Base-by-base conservation (phyloP, 176 grass and related monocot species). In the Oryza punctata region DNA sequence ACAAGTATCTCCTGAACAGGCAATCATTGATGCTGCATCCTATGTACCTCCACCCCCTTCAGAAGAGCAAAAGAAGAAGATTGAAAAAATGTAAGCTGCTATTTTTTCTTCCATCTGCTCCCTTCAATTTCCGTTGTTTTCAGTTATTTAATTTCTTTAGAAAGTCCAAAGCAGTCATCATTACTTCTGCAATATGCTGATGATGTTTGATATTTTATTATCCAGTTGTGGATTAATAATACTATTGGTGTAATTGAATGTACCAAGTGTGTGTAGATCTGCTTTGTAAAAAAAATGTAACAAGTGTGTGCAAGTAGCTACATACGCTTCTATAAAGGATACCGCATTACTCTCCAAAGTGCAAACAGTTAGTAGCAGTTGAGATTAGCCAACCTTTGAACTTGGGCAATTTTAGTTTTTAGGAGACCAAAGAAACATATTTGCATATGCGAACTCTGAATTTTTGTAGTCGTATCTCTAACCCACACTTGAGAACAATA, bases 1-100 rank as follows among this genome's bases (percentile, higher is more conserved):
- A 47, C 24, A 15, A 49, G 54, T 82, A 52, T 85, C 78, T 84
- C 6, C 24, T 79, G 3, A 73, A 78, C 83, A 99, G 93, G 85
- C 85, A 88, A 96, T 99, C 63, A 89, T 96, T 87, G 89, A 96
- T 94, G 93, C 93, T 81, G 93, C 96, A 69, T 95, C 91, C 66
- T 96, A 99, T 75, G 96, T 99, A 70, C 93, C 93, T 27, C 96
- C 96, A 25, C 93, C 96, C 25, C 96, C 96, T 86, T 85, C 91
- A 26, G 93, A 96, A 71, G 93, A 96, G 33, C 91, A 96, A 90
- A 96, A 99, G 93, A 92, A 96, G 70, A 99, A 78, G 81, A 94
- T 96, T 78, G 96, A 93, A 84, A 96, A 94, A 89, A 90, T 94
- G 96, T 99, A 96, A 87, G 87, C 28, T 61, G 3, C 69, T 78